A percentile compares a stretch with the other conserved stretches of the same genome.
phyloP scores from a whole-genome alignment of 305 asterid genomes.

The Fraxinus platypoda region DNA sequence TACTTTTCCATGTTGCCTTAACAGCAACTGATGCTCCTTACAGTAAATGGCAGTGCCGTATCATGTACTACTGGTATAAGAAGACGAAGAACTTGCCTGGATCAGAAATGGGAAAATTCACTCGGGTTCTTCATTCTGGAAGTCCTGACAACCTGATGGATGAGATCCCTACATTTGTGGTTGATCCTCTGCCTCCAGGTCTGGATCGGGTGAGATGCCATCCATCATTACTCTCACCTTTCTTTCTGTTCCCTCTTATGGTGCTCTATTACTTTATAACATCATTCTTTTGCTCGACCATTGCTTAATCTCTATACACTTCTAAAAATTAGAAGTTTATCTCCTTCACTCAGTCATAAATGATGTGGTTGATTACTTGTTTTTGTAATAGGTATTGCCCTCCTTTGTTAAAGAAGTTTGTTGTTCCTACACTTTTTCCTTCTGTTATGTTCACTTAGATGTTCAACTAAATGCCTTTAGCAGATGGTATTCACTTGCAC shows the following conservation, averaged over 20 bases:
- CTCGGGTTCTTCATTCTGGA: conserved; percentile 61
- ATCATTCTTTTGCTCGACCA: not conserved
- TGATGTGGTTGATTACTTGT: not conserved
- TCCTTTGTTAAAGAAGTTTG: too few species aligned
- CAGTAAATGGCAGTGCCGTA: conserved; percentile 64
- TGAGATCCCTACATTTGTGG: conserved; percentile 57
- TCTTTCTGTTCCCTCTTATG: not conserved
- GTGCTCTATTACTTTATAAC: not conserved
- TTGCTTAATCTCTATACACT: not conserved
- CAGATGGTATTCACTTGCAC: not conserved
- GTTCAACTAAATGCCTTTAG: not conserved
- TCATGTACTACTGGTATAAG: conserved; percentile 62
- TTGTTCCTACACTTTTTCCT: too few species aligned
- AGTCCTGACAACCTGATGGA: conserved; percentile 50
- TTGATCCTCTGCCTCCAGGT: conserved; percentile 55
- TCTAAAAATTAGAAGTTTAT: not conserved
- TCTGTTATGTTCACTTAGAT: not conserved
- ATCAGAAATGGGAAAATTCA: conserved; percentile 57
- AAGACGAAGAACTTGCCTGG: conserved; percentile 48
- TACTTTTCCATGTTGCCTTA: conserved; percentile 41
- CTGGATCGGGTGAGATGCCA: conserved; percentile 40
- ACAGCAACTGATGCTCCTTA: conserved; percentile 40
- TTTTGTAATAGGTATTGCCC: too few species aligned
- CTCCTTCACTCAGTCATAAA: not conserved
- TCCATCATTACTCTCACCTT: not conserved